Evolutionary conservation across 345 rosid genomes (phyloP).

Genomic region (Dipteronia sinensis): DNA sequence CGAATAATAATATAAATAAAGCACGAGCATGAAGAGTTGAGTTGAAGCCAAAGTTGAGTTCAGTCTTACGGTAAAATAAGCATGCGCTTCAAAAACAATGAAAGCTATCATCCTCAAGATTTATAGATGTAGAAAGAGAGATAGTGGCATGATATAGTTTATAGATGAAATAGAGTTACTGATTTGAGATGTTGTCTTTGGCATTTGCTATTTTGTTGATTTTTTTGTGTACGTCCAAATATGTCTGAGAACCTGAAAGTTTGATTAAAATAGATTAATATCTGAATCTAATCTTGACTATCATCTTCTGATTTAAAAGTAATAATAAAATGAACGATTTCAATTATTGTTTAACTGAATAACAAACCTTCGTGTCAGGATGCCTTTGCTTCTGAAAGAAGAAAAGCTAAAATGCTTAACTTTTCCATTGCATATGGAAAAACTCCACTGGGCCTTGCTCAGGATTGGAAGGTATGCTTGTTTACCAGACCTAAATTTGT

Average conservation of each 20-base stretch:
- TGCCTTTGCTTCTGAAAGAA: conserved; percentile 78
- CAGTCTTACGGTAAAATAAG: too few relatives aligned
- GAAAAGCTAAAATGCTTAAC: conserved; percentile 96
- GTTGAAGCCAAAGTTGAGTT: background rate
- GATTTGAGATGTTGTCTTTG: background rate
- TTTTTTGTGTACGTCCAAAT: too few relatives aligned
- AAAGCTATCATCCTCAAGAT: too few relatives aligned
- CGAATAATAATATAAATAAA: too few relatives aligned
- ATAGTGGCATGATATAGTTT: too few relatives aligned
- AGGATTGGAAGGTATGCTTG: conserved; percentile 90
- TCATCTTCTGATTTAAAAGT: background rate
- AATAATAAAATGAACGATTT: background rate
- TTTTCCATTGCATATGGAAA: conserved; percentile 97
- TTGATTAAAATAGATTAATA: background rate
- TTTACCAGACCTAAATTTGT: too few relatives aligned
- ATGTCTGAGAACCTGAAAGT: too few relatives aligned
- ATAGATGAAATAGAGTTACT: background rate
- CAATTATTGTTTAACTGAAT: background rate
- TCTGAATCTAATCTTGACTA: background rate
- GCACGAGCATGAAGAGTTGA: background rate
- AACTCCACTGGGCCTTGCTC: conserved; percentile 82
- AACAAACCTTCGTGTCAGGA: conserved; percentile 44
- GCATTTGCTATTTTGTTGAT: background rate
- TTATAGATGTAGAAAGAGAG: too few relatives aligned
- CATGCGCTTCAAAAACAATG: too few relatives aligned